Conservation (phyloP, 768 basidiomycete genomes). For the Mycena sanguinolenta region DNA sequence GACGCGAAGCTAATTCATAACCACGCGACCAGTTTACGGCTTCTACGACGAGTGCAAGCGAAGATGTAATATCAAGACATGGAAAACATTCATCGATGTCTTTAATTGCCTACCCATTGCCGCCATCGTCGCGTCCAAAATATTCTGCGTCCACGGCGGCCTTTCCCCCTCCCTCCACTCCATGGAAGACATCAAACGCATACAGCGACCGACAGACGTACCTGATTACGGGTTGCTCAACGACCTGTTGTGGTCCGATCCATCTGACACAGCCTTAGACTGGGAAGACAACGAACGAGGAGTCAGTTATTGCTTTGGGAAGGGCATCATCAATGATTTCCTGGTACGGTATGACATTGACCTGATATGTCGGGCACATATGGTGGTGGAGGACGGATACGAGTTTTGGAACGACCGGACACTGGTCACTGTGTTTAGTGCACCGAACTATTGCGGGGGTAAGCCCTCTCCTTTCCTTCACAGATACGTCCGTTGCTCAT, state of each 20-base stretch:
- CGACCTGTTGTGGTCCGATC: constrained; percentile 98
- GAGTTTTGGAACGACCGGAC: constrained; percentile 99
- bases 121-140: constrained; percentile 98
- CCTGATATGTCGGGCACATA: constrained; percentile 98
- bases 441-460: constrained; percentile 98
- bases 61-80: constrained; percentile 98
- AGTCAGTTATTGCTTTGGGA: constrained; percentile 99
- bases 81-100: constrained; percentile 99
- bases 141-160: constrained; percentile 98
- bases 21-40: constrained; percentile 82
- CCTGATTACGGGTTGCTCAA: constrained; percentile 98
- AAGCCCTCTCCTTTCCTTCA: constrained; percentile 48
- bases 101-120: constrained; percentile 99
- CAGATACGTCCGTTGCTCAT: constrained; percentile 23
- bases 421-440: constrained; percentile 97
- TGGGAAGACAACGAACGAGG: constrained; percentile 99
- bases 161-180: constrained; percentile 92
- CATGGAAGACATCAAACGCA: constrained; percentile 99
- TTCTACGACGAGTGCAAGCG: constrained; percentile 99
- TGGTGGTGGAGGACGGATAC: constrained; percentile 99
- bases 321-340: constrained; percentile 97
- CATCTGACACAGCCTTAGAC: constrained; percentile 95
- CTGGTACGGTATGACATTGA: constrained; percentile 97
- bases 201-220: constrained; percentile 97
- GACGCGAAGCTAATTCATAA: constrained; percentile 28